Evolutionary conservation across 106 monocot species (phyloP), one percentile per base, ranked within the genome.

Genomic region (Allium fistulosum): DNA sequence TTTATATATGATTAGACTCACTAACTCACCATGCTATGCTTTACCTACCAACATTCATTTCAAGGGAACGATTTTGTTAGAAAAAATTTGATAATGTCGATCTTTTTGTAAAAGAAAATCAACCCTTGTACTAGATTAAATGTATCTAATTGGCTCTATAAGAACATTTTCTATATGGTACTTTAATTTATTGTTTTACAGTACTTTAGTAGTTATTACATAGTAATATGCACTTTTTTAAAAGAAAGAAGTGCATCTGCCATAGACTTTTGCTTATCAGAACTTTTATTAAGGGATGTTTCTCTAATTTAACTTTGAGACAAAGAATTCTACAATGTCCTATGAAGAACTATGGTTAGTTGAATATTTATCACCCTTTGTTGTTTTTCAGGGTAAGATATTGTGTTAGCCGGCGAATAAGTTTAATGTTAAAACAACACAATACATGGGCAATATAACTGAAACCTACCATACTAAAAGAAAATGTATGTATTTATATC

Each of bases 391-490:
- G 7, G 27, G 46, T 2, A 8, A 9, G 9, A 27, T 27, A 61
- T 61, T 27, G 26, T 27, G 28, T 26, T 9, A 26, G 26, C n/a
- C 4, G 37, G 11, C 26, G 64, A 11, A 53, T 6, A 53, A 11
- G 10, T 14, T 64, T 5, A 16, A 9, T 9, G 1, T 28, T 3
- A 48, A 37, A 48, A 17, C 48, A 48, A 64, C 14, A 47, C 7
- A 60, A 7, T 4, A 27, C 22, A 26, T 27, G 62, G 45, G 64
- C 14, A 64, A 64, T 64, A 64, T 28, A 64, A 48, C 46, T 16
- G n/a, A 64, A 48, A 64, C 64, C 48, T 48, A 48, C 64, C 48
- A 64, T 46, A 49, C 46, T 64, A n/a, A 64, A 48, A 64, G 48
- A 27, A 64, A 10, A 16, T 64, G 64, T 64, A 64, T 0, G 15